Evolutionary conservation across 306 rosid species (phyloP).

Genomic region (Rosa rugosa): DNA sequence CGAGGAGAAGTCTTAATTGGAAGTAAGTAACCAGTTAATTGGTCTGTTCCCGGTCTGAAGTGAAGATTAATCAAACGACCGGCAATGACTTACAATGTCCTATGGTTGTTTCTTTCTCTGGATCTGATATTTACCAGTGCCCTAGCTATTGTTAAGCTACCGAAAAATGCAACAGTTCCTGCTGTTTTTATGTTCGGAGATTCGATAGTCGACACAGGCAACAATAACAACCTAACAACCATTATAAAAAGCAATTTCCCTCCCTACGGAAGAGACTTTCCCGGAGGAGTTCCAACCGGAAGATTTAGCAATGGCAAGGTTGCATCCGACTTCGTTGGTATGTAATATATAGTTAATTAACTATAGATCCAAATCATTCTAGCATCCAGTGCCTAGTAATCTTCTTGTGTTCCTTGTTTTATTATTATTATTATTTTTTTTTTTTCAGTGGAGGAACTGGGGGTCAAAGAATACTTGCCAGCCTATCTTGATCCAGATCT

Average conservation of each 20-base stretch:
- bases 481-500: slow-evolving; percentile 16
- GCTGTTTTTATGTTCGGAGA: slow-evolving; percentile 55
- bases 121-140: not conserved
- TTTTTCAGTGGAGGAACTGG: slow-evolving; percentile 12
- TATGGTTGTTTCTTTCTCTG: slow-evolving; percentile 12
- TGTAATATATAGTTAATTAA: not conserved
- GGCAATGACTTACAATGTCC: not conserved
- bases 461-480: slow-evolving; percentile 21
- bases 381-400: not conserved
- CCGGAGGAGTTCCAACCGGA: slow-evolving; percentile 39
- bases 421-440: too few species aligned
- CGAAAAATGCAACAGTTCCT: slow-evolving; percentile 24
- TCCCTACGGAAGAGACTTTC: slow-evolving; percentile 46
- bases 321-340: slow-evolving; percentile 46
- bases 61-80: not conserved
- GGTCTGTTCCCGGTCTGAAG: not conserved
- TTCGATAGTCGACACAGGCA: slow-evolving; percentile 57
- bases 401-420: not conserved
- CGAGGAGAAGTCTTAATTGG: not conserved
- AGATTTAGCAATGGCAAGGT: slow-evolving; percentile 47
- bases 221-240: slow-evolving; percentile 38
- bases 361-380: not conserved
- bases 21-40: too few species aligned
- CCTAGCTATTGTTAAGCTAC: slow-evolving; percentile 29
- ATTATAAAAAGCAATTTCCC: slow-evolving; percentile 29